A percentile compares a stretch with the other conserved stretches of the same genome.
These are phyloP conservation scores for Naganishia kalamii DNA, from an alignment of 768 basidiomycete genomes.

Conservation along the genomic window DNA sequence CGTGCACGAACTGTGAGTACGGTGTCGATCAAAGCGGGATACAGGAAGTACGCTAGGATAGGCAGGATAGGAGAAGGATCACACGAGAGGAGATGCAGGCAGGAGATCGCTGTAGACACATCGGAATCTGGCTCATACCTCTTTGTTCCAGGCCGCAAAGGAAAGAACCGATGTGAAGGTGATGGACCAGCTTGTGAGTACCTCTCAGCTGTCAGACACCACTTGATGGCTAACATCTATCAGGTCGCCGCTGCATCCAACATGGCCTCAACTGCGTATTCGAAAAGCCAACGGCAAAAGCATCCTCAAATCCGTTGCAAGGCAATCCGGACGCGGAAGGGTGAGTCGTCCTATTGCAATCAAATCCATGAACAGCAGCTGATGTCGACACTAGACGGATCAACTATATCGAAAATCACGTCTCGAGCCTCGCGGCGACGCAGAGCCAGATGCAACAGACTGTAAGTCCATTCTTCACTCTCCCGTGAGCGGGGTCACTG, in stretches of 20 bases:
- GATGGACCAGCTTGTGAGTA: constrained; percentile 23
- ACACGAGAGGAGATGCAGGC: not conserved
- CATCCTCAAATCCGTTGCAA: not conserved
- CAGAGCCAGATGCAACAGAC: constrained; percentile 42
- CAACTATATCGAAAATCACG: constrained; percentile 33
- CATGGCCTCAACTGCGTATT: constrained; percentile 39
- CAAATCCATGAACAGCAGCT: not conserved
- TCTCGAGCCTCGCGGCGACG: constrained; percentile 35
- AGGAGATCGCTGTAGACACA: not conserved
- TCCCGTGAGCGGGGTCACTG: not conserved
- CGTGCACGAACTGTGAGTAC: constrained; percentile 26
- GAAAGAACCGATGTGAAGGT: constrained; percentile 44
- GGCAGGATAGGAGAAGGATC: too few species aligned
- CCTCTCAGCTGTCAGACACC: not conserved
- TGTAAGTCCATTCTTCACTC: constrained; percentile 21
- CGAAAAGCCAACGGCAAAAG: constrained; percentile 32
- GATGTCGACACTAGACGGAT: constrained; percentile 27
- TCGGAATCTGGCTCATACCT: too few species aligned
- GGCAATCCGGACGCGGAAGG: constrained; percentile 28
- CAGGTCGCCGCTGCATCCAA: constrained; percentile 33
- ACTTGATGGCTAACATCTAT: constrained; percentile 9
- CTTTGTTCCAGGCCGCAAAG: constrained; percentile 27
- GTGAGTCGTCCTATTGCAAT: constrained; percentile 18
- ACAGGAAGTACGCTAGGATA: too few species aligned
- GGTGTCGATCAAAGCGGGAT: too few species aligned